phyloP scores from a whole-genome alignment of 176 grass and related monocot species.

The Oryza brachyantha region DNA sequence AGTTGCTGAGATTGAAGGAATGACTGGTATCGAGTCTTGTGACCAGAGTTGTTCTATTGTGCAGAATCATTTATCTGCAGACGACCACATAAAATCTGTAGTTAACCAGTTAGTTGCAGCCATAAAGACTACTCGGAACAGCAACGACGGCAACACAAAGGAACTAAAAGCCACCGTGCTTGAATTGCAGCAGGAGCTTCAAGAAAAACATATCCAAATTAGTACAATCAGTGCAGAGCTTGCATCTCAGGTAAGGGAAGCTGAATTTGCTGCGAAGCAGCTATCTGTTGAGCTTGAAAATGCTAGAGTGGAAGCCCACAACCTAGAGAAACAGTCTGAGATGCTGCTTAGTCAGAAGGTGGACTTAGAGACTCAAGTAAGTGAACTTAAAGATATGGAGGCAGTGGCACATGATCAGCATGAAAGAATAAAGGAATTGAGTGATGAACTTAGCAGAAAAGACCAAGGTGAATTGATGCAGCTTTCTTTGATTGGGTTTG shows the following conservation, averaged over 20 bases:
- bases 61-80: constrained; percentile 35
- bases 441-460: constrained; percentile 76
- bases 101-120: constrained; percentile 50
- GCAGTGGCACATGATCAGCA: constrained; percentile 50
- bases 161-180: constrained; percentile 71
- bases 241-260: constrained; percentile 74
- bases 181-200: constrained; percentile 83
- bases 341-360: constrained; percentile 63
- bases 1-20: constrained; percentile 68
- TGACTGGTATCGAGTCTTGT: constrained; percentile 25
- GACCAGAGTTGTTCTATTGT: constrained; percentile 25
- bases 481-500: constrained; percentile 22
- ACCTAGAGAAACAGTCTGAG: constrained; percentile 74
- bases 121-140: constrained; percentile 43
- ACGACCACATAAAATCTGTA: constrained; percentile 56
- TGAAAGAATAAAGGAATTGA: constrained; percentile 62
- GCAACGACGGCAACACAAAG: constrained; percentile 58
- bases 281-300: constrained; percentile 51
- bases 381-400: constrained; percentile 61
- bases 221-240: constrained; percentile 75
- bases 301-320: constrained; percentile 48
- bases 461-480: constrained; percentile 65
- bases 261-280: constrained; percentile 51
- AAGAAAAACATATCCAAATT: constrained; percentile 76
- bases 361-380: constrained; percentile 51